Conservation (phyloP, 192 early-diverging fungal genomes). For the Backusella psychrophila region DNA sequence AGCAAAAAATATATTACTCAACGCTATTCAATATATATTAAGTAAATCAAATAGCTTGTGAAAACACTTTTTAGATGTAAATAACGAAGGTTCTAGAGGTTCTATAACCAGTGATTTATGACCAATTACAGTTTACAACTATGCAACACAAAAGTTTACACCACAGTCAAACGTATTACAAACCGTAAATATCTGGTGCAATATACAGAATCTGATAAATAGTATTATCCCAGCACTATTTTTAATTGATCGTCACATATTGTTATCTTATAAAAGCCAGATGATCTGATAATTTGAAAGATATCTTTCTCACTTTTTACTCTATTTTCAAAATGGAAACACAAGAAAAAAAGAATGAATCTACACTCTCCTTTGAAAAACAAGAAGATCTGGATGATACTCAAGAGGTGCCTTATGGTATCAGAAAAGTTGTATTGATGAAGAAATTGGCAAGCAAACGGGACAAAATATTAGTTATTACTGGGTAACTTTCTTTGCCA, state of each 20-base stretch:
- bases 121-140: not conserved
- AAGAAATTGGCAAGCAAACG: not conserved
- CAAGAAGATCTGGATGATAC: not conserved
- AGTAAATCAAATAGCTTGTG: not conserved
- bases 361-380: not conserved
- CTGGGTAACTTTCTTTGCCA: not conserved
- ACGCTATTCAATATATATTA: not conserved
- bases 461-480: conserved; percentile 12
- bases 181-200: not conserved
- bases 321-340: not conserved
- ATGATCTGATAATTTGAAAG: conserved; percentile 5
- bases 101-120: not conserved
- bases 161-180: not conserved
- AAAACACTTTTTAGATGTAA: not conserved
- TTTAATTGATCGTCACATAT: not conserved
- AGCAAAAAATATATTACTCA: too few species aligned
- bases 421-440: conserved; percentile 2
- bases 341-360: not conserved
- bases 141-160: not conserved
- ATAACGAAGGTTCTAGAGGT: not conserved
- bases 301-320: not conserved
- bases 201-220: not conserved
- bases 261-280: conserved; percentile 1
- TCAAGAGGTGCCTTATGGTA: not conserved
- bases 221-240: not conserved